phyloP scores from a whole-genome alignment of 768 basidiomycete species.

The Paxillus involutus region DNA sequence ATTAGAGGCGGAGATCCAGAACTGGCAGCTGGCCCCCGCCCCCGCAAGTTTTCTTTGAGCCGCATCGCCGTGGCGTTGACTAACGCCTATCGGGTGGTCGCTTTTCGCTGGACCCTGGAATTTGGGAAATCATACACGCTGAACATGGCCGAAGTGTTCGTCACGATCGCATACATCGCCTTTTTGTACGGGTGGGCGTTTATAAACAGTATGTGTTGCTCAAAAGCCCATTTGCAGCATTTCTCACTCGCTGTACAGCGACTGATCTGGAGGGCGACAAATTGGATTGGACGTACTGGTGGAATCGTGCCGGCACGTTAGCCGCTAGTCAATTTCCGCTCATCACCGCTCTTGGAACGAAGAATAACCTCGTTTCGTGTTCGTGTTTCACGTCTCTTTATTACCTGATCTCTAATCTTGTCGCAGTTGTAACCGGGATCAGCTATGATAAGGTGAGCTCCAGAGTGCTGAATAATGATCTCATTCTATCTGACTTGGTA shows the following conservation, averaged over 20 bases:
- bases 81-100: constrained; percentile 43
- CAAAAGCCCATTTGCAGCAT: background rate
- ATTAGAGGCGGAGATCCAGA: background rate
- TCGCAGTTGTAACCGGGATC: constrained; percentile 51
- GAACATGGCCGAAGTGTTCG: constrained; percentile 40
- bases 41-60: constrained; percentile 39
- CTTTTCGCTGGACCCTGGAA: constrained; percentile 46
- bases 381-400: constrained; percentile 8
- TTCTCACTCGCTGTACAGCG: constrained; percentile 9
- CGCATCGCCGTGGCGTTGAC: constrained; percentile 35
- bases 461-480: background rate
- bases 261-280: constrained; percentile 20
- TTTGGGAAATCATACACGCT: constrained; percentile 40
- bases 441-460: constrained; percentile 45
- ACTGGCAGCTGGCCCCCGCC: constrained; percentile 7
- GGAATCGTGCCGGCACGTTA: constrained; percentile 41
- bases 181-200: constrained; percentile 43
- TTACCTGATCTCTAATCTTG: background rate
- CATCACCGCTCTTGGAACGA: constrained; percentile 56
- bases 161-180: constrained; percentile 44
- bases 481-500: background rate
- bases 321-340: constrained; percentile 52
- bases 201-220: constrained; percentile 40
- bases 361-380: constrained; percentile 55
- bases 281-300: constrained; percentile 22